These are phyloP conservation scores for Zalaria obscura DNA, from an alignment of 2,329 filamentous ascomycete species.

Conservation along the genomic window DNA sequence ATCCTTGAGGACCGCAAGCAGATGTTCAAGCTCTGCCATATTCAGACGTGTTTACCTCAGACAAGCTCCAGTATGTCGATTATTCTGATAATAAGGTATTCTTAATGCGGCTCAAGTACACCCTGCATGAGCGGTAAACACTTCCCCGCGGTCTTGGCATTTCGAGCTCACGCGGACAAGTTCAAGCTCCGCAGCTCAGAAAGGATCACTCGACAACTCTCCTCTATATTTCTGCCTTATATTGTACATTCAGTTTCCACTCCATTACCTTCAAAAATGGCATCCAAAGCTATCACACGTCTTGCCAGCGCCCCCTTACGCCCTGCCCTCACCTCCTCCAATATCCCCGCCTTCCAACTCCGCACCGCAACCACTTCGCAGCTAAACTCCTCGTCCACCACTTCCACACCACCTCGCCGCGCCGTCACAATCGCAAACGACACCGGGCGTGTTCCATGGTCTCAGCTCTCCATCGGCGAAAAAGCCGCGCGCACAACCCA, in stretches of 20 bases:
- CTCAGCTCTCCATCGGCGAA: conserved; percentile 57
- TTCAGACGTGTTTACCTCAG: not conserved
- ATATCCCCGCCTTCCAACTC: not conserved
- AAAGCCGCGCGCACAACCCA: conserved; percentile 78
- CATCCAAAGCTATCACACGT: too few relatives aligned
- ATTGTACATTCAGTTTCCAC: too few relatives aligned
- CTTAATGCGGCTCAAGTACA: too few relatives aligned
- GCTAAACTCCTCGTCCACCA: conserved; percentile 19
- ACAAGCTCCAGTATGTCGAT: not conserved
- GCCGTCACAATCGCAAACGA: conserved; percentile 76
- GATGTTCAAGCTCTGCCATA: conserved; percentile 17
- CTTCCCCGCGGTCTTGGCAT: too few relatives aligned
- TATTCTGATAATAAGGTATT: not conserved
- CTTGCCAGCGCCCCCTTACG: too few relatives aligned
- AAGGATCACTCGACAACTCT: too few relatives aligned
- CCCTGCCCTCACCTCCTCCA: too few relatives aligned
- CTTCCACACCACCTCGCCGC: conserved; percentile 37
- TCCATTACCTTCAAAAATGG: too few relatives aligned
- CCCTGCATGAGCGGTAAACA: too few relatives aligned
- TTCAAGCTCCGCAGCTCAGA: too few relatives aligned
- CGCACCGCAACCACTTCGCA: conserved; percentile 11
- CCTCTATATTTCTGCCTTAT: too few relatives aligned
- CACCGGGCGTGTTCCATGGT: conserved; percentile 70
- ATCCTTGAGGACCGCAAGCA: conserved; percentile 30
- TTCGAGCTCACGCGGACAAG: too few relatives aligned